Conservation (phyloP, 441 rosid genomes). For the Pelargonium fulgidum region DNA sequence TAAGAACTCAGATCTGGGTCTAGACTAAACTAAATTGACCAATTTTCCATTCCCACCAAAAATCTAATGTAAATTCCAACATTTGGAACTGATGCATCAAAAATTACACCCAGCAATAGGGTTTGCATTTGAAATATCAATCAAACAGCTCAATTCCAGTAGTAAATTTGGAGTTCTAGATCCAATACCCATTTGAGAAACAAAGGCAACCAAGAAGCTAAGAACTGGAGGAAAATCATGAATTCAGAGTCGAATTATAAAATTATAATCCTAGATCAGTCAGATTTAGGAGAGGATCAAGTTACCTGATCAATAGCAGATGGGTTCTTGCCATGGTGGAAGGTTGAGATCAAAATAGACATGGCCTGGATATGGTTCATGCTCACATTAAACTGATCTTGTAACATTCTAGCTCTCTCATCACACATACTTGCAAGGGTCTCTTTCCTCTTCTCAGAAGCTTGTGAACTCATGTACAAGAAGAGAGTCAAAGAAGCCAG, state of each 20-base stretch:
- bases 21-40: neutral
- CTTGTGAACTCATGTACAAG: slow-evolving; percentile 58
- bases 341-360: slow-evolving; percentile 90
- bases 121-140: neutral
- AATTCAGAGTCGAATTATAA: slow-evolving; percentile 9
- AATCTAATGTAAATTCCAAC: neutral
- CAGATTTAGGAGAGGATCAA: slow-evolving; percentile 4
- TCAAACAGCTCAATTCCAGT: neutral
- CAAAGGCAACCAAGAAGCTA: neutral
- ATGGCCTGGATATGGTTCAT: slow-evolving; percentile 92
- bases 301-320: slow-evolving; percentile 59
- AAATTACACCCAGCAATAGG: neutral
- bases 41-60: neutral
- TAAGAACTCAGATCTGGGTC: neutral
- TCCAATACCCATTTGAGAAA: neutral
- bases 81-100: neutral
- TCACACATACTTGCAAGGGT: slow-evolving; percentile 88
- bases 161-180: neutral
- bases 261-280: neutral
- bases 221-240: neutral
- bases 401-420: slow-evolving; percentile 89
- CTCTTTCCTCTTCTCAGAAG: slow-evolving; percentile 60
- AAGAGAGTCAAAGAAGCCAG: slow-evolving; percentile 43
- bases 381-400: slow-evolving; percentile 98
- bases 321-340: slow-evolving; percentile 90